Evolutionary conservation across 192 early-diverging fungal species (phyloP).

Genomic region (Backusella morwellensis): DNA sequence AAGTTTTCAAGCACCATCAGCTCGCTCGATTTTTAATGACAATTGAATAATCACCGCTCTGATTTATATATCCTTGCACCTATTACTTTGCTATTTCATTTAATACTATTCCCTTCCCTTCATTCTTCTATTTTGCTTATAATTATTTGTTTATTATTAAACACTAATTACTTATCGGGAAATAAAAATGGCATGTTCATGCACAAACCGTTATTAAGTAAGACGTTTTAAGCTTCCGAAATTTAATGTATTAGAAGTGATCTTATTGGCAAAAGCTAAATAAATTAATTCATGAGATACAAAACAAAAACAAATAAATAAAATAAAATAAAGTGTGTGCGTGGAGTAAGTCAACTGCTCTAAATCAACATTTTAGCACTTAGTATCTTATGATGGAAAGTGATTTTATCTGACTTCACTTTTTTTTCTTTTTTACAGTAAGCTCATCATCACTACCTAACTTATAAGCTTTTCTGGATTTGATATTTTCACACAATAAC

Average conservation of each 20-base stretch:
- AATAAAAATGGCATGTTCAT: background rate
- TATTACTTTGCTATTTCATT: background rate
- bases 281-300: background rate
- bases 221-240: background rate
- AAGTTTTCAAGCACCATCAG: background rate
- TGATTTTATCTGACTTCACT: background rate
- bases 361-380: background rate
- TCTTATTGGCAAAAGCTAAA: background rate
- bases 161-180: background rate
- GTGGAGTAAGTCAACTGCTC: background rate
- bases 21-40: background rate
- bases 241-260: background rate
- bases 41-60: background rate
- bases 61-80: too few relatives aligned
- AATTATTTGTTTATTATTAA: background rate
- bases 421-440: background rate
- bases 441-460: background rate
- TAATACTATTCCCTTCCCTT: background rate
- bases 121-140: background rate
- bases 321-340: background rate
- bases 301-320: background rate
- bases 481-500: background rate
- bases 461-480: background rate
- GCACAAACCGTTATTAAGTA: background rate
- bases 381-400: background rate